Evolutionary conservation across 2,329 filamentous ascomycete genomes (phyloP), one percentile per base, ranked within the genome.

Genomic region (Stagonosporopsis chrysanthemi): DNA sequence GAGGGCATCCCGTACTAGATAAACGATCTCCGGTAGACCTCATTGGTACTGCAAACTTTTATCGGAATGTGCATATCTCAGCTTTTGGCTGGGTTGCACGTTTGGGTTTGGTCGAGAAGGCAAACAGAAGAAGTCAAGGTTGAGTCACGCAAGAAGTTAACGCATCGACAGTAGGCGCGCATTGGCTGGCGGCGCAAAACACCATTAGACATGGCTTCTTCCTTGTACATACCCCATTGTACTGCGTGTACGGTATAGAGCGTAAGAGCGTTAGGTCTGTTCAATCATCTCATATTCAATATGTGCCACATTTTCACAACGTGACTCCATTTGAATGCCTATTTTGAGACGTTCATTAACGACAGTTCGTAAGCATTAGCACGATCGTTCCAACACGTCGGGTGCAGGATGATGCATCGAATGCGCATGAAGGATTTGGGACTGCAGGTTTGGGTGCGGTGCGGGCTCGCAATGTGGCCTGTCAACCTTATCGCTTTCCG

Each of bases 1-100:
- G 90, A 96, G 74, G 92, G 92, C 38, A 96, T 96, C 65, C 91
- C 91, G 29, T 75, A 75, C 52, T 75, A 72, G 56, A 52, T 53
- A 29, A 28, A 57, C 40, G 7, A 31, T 14, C 29, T 24, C 15
- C 11, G 40, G 28, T 26, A 54, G 5, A 40, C 26, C 45, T 49
- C 35, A 17, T 24, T 46, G 5, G 17, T 38, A 54, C 19, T 40
- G 14, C 33, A 15, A 28, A 45, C 23, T 28, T 28, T 29, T 4
- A 46, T 52, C 50, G 50, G 49, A 53, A 49, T 54, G 49, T 54
- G 49, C 19, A 46, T 12, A 39, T 23, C 19, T 49, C 38, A 26
- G 38, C 19, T 14, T 8, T 17, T 22, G 19, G 28, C 19, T 8
- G 35, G 39, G 33, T 8, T 40, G 49, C 48, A 58, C 40, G 24